phyloP scores from a whole-genome alignment of 441 rosid genomes.

The Gossypium schwendimanii region DNA sequence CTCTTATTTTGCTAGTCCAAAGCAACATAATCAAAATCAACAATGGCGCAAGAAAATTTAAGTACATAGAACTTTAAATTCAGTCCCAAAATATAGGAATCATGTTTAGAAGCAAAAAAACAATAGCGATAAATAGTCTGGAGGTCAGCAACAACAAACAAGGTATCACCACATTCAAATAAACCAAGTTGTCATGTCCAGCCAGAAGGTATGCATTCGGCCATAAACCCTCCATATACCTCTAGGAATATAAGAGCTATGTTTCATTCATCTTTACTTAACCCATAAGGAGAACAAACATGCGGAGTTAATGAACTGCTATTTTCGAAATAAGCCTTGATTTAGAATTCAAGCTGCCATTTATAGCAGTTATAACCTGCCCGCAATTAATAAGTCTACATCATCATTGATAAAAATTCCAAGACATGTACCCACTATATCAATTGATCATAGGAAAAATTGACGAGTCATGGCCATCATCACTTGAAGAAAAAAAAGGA shows the following conservation, averaged over 20 bases:
- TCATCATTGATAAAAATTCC: background rate
- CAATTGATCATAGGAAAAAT: slow-evolving; percentile 9
- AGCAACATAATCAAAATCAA: background rate
- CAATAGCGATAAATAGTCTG: background rate
- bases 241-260: background rate
- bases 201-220: background rate
- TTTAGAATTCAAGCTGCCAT: background rate
- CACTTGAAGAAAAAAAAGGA: background rate
- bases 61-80: background rate
- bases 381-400: background rate
- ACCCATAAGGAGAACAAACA: background rate
- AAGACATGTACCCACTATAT: background rate
- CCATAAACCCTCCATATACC: background rate
- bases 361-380: background rate
- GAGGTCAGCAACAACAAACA: background rate
- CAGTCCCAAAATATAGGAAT: background rate
- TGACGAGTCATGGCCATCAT: background rate
- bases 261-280: slow-evolving; percentile 8
- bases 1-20: background rate
- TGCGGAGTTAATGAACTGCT: background rate
- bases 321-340: background rate
- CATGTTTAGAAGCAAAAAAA: background rate
- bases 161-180: background rate
- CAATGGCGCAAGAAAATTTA: background rate
- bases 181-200: background rate